These are phyloP conservation scores for Tetrahymena malaccensis DNA, from an alignment of 73 alveolate species.

Conservation along the genomic window DNA sequence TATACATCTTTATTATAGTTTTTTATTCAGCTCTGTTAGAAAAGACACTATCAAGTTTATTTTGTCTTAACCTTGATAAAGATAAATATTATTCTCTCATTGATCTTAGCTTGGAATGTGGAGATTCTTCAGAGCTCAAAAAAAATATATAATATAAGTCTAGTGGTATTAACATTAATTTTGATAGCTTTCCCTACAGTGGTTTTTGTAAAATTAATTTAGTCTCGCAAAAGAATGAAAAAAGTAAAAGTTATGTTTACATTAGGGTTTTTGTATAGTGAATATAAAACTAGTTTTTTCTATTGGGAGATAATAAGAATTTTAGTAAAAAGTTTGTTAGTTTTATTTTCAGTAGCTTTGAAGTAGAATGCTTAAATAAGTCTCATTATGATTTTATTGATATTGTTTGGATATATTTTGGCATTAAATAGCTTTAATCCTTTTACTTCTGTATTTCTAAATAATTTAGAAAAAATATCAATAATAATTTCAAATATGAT, in stretches of 20 bases:
- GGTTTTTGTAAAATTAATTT: too few relatives aligned
- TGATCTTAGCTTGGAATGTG: neutral
- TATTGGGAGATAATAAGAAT: neutral
- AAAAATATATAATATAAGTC: neutral
- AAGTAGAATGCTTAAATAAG: neutral
- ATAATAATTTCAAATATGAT: neutral
- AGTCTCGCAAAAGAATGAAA: neutral
- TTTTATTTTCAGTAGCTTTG: neutral
- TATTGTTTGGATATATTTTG: too few relatives aligned
- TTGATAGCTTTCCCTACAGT: neutral
- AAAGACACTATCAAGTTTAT: neutral
- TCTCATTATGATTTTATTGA: neutral
- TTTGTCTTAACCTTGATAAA: neutral
- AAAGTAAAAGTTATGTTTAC: neutral
- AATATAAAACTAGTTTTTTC: neutral
- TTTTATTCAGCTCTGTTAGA: neutral
- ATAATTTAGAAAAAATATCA: neutral
- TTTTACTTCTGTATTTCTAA: neutral
- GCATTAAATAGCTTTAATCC: neutral
- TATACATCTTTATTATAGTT: neutral
- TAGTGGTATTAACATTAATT: too few relatives aligned
- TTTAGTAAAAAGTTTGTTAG: neutral
- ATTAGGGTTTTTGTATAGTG: neutral
- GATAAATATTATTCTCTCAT: neutral
- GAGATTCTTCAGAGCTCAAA: neutral